Evolutionary conservation across 495 filamentous ascomycete genomes (phyloP).

Genomic region (Opeltia flavorubescens): DNA sequence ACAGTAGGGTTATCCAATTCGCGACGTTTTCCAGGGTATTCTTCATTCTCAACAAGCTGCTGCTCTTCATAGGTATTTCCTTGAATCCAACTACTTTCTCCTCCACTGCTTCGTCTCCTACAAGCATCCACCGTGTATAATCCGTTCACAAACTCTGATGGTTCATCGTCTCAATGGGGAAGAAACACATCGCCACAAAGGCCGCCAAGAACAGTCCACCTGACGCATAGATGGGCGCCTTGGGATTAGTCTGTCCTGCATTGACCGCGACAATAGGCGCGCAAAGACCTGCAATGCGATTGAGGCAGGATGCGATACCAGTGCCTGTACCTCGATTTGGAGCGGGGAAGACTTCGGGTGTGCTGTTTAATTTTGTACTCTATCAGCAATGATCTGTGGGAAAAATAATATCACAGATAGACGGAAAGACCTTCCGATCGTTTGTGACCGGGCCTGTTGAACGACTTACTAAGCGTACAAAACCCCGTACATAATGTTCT

Average conservation of each 20-base stretch:
- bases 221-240: constrained; percentile 38
- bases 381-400: neutral
- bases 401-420: too few relatives aligned
- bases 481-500: constrained; percentile 52
- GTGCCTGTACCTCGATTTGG: constrained; percentile 44
- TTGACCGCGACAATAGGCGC: constrained; percentile 45
- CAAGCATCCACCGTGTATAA: neutral
- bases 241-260: constrained; percentile 24
- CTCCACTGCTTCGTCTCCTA: neutral
- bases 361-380: constrained; percentile 20
- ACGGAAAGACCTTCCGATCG: too few relatives aligned
- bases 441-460: too few relatives aligned
- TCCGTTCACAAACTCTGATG: constrained; percentile 30
- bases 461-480: constrained; percentile 36
- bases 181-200: constrained; percentile 34
- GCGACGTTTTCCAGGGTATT: too few relatives aligned
- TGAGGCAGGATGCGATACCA: constrained; percentile 42
- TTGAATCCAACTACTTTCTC: neutral
- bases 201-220: constrained; percentile 36
- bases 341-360: constrained; percentile 47
- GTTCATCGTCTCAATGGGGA: constrained; percentile 41
- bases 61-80: too few relatives aligned
- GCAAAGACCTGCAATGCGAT: constrained; percentile 42
- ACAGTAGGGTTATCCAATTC: neutral
- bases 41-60: neutral